phyloP scores from a whole-genome alignment of 2,329 filamentous ascomycete species.

The Teratosphaeria zuluensis region DNA sequence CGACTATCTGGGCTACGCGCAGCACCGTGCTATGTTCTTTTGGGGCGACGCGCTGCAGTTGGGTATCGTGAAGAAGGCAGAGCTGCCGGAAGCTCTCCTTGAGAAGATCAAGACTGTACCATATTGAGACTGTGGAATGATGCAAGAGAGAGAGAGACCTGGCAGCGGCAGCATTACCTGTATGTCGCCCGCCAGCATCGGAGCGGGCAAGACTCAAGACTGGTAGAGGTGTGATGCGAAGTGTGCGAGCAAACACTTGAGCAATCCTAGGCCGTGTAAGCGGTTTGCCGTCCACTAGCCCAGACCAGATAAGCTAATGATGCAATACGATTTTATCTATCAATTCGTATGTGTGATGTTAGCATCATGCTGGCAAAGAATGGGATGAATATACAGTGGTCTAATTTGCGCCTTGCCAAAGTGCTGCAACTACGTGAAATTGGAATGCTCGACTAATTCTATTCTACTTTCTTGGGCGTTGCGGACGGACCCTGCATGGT shows the following conservation, averaged over 20 bases:
- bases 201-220: neutral
- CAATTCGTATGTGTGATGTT: too few species aligned
- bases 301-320: neutral
- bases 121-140: slow-evolving; percentile 34
- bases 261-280: neutral
- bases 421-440: too few species aligned
- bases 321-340: neutral
- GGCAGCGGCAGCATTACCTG: neutral
- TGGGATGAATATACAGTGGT: too few species aligned
- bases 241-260: neutral
- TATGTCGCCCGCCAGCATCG: neutral
- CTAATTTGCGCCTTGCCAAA: too few species aligned
- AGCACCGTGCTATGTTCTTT: slow-evolving; percentile 85
- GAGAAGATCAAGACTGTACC: slow-evolving; percentile 60
- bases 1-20: slow-evolving; percentile 85
- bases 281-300: neutral
- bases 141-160: neutral
- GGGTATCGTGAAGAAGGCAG: slow-evolving; percentile 64
- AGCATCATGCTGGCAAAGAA: too few species aligned
- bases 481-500: too few species aligned
- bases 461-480: too few species aligned
- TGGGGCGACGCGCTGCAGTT: slow-evolving; percentile 80
- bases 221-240: neutral
- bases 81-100: slow-evolving; percentile 61
- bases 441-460: too few species aligned